Evolutionary conservation across 1,284 basidiomycete genomes (phyloP), one percentile per base, ranked within the genome.

Genomic region (Sparassis latifolia): DNA sequence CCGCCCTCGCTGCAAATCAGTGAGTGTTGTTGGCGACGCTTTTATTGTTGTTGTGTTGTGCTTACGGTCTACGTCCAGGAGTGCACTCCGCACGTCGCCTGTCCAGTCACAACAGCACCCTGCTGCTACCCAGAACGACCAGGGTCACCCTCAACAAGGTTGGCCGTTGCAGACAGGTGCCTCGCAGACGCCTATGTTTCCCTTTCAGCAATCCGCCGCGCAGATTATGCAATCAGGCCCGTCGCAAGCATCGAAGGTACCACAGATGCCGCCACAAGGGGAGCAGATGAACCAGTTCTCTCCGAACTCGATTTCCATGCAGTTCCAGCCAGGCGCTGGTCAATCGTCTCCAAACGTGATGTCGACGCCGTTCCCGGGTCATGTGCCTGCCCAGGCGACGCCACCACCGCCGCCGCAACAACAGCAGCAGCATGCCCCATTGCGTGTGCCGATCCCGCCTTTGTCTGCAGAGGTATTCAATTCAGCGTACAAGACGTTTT

Each of bases 391-490:
- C 30, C 33, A 9, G 37, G 12, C 37, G 12, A 41, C 32, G 4
- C 30, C 31, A 5, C 31, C 37, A 9, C 49, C 49, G 40, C 42
- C 33, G 40, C 20, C 20, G 20, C 20, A 20, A 20, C 20, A 20
- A 20, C 20, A 20, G 20, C 20, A 20, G 20, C 20, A 20, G 20
- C 20, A 20, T 20, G 20, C 20, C 20, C 20, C 20, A 20, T 35
- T 39, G n/a, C 37, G 20, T 20, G 38, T 48, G 12, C 9, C 31
- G 20, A 33, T 52, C 20, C 48, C 45, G 20, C 50, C 53, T n/a
- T 48, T 60, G 28, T 71, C 77, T 12, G 77, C 77, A 49, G 50
- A 52, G 2, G 69, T 69, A 30, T 86, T 88, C 56, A 73, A 78
- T 1, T 52, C 48, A 2, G 69, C 73, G 4, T 82, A 78, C 57